phyloP scores from a whole-genome alignment of 306 rosid genomes.

The Mimosa bimucronata region DNA sequence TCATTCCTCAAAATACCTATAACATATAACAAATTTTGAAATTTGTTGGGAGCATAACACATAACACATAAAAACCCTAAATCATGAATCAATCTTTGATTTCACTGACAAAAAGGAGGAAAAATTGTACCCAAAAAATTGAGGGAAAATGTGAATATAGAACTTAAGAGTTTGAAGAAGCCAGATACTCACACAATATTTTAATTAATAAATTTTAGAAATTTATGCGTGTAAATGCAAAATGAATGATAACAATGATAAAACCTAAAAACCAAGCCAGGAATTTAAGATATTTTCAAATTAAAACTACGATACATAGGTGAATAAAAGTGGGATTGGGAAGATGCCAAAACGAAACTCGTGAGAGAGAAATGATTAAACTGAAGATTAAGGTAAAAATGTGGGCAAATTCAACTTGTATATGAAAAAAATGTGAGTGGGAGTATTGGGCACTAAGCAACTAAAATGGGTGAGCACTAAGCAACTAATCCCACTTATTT shows the following conservation, averaged over 20 bases:
- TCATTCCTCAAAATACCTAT: too few relatives aligned
- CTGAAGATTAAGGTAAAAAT: conserved; percentile 23
- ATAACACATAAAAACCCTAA: too few relatives aligned
- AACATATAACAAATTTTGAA: too few relatives aligned
- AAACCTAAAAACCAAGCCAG: not conserved
- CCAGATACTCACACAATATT: too few relatives aligned
- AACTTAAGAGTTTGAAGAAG: too few relatives aligned
- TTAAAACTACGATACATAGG: not conserved
- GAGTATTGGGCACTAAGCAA: not conserved
- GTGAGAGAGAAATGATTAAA: conserved; percentile 41
- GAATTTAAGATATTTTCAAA: not conserved
- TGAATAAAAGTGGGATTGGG: not conserved
- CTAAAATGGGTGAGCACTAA: conserved; percentile 41
- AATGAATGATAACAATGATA: not conserved
- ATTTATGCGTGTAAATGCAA: not conserved
- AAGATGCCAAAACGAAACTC: not conserved
- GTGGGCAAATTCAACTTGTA: not conserved
- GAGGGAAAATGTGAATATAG: too few relatives aligned
- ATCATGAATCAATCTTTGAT: too few relatives aligned
- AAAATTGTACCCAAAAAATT: too few relatives aligned
- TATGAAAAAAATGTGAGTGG: not conserved
- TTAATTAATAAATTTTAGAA: too few relatives aligned
- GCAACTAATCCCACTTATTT: conserved; percentile 30
- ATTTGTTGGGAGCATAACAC: too few relatives aligned
- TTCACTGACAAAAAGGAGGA: too few relatives aligned